These are phyloP conservation scores for Papiliotrema fonsecae DNA, from an alignment of 1,284 basidiomycete genomes.

Conservation along the genomic window DNA sequence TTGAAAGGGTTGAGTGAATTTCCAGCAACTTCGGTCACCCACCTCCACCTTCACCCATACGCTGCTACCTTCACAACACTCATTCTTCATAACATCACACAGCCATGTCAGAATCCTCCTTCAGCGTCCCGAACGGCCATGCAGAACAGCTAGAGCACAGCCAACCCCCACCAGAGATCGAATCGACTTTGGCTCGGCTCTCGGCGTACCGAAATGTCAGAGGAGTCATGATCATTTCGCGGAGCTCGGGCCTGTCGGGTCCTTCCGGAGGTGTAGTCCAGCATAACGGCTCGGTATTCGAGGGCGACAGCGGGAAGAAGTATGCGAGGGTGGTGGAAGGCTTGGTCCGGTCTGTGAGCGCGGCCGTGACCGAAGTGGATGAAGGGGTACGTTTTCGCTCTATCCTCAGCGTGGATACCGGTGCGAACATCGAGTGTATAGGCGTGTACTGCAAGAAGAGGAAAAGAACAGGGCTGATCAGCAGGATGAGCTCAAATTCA, in stretches of 20 bases:
- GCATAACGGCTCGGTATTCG: slow-evolving; percentile 77
- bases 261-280: slow-evolving; percentile 61
- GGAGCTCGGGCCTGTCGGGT: slow-evolving; percentile 9
- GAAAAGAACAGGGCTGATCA: not conserved
- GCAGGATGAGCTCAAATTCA: slow-evolving; percentile 80
- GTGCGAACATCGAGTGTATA: not conserved
- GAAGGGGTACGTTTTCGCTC: slow-evolving; percentile 19
- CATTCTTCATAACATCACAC: no score
- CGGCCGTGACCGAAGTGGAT: slow-evolving; percentile 57
- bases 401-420: no score
- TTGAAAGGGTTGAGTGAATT: not conserved
- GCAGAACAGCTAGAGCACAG: no score
- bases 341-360: slow-evolving; percentile 71
- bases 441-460: not conserved
- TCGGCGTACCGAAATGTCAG: slow-evolving; percentile 77
- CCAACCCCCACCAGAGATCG: slow-evolving; percentile 60
- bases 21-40: slow-evolving; percentile 4
- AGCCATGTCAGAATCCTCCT: not conserved
- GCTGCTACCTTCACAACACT: not conserved
- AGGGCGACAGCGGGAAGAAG: slow-evolving; percentile 73
- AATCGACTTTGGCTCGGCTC: slow-evolving; percentile 69
- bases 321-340: slow-evolving; percentile 72
- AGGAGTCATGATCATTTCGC: slow-evolving; percentile 76
- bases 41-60: not conserved
- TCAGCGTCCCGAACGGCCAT: slow-evolving; percentile 30